Conservation (phyloP, 352 stramenopile species). For the Globisporangium spiculum region DNA sequence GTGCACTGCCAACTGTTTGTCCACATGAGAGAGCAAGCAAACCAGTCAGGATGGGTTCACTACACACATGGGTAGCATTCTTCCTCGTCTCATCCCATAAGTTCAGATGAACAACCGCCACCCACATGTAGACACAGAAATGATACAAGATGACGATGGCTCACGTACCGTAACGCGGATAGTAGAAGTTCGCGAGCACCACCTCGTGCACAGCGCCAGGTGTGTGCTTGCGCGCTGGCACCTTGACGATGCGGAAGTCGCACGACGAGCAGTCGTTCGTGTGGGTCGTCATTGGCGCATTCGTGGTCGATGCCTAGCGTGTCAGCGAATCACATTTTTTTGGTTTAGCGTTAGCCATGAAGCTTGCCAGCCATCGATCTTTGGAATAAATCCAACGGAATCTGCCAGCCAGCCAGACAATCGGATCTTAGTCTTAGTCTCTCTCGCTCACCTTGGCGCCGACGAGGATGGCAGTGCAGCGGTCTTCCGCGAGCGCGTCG, state of each 20-base stretch:
- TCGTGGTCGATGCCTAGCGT: slow-evolving; percentile 51
- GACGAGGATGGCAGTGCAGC: slow-evolving; percentile 79
- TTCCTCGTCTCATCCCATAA: neutral
- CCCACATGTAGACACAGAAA: neutral
- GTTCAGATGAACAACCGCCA: neutral
- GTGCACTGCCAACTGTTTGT: slow-evolving; percentile 47
- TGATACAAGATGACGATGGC: neutral
- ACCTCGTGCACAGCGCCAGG: slow-evolving; percentile 46
- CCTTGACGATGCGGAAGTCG: slow-evolving; percentile 81
- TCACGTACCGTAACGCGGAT: slow-evolving; percentile 69
- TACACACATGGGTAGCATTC: neutral
- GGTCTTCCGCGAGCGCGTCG: slow-evolving; percentile 38
- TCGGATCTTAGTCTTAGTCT: neutral
- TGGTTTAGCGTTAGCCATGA: neutral
- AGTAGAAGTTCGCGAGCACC: slow-evolving; percentile 53
- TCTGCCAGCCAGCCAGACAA: neutral
- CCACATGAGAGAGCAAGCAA: neutral
- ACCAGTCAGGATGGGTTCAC: slow-evolving; percentile 8
- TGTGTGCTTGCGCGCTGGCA: slow-evolving; percentile 54
- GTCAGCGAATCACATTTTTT: neutral
- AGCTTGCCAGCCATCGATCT: neutral
- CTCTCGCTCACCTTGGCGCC: slow-evolving; percentile 48
- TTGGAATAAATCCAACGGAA: neutral
- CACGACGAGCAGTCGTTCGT: slow-evolving; percentile 82
- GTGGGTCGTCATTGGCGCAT: slow-evolving; percentile 77